Conservation (phyloP, 257 asterid genomes). For the Jasminum sambac region DNA sequence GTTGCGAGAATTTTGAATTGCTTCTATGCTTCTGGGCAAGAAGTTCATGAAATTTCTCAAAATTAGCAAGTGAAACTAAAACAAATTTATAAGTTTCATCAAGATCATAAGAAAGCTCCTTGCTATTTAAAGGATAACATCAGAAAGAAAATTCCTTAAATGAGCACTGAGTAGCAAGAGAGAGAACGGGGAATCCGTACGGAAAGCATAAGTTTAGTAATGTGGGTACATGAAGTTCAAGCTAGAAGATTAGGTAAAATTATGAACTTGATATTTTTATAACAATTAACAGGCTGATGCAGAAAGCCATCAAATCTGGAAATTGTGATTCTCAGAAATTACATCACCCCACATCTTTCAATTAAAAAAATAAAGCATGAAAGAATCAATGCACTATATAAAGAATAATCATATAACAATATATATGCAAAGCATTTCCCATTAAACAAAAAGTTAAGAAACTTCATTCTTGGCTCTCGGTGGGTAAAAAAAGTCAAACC, state of each 20-base stretch:
- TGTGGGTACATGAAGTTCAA: constrained; percentile 2
- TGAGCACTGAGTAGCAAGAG: constrained; percentile 17
- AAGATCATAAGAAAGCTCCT: constrained; percentile 10
- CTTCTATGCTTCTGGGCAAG: constrained; percentile 79
- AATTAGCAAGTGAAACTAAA: constrained; percentile 13
- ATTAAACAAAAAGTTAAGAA: constrained; percentile 13
- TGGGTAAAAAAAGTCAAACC: constrained; percentile 42
- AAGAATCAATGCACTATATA: background rate
- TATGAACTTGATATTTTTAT: background rate
- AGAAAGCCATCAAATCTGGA: constrained; percentile 19
- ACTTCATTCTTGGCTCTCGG: constrained; percentile 16
- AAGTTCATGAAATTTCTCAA: constrained; percentile 28
- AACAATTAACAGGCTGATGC: constrained; percentile 18
- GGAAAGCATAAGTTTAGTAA: background rate
- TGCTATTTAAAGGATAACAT: constrained; percentile 6
- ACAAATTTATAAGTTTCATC: constrained; percentile 18
- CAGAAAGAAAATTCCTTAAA: constrained; percentile 3
- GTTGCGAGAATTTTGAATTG: constrained; percentile 65
- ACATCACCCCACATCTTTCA: constrained; percentile 14
- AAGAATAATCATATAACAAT: background rate
- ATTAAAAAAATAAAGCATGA: background rate
- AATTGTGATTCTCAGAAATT: background rate
- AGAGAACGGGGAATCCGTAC: background rate
- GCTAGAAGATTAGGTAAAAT: background rate
- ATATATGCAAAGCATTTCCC: background rate